These are phyloP conservation scores for Coemansia sp. DNA, from an alignment of 192 early-diverging fungal species.

Conservation along the genomic window DNA sequence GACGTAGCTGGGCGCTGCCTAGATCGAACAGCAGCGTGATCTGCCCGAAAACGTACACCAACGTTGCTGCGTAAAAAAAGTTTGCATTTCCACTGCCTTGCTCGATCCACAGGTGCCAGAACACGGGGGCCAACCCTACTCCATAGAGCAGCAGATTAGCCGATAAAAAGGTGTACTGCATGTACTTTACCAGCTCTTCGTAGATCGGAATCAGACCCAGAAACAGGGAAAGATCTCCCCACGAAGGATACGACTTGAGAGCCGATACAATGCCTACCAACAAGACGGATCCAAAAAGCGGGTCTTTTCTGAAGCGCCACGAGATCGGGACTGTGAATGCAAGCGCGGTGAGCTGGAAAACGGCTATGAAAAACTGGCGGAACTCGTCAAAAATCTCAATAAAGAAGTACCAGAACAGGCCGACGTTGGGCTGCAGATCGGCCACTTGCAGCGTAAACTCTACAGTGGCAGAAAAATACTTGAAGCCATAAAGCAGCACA, in stretches of 20 bases:
- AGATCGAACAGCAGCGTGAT: slow-evolving; percentile 83
- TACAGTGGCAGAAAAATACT: slow-evolving; percentile 38
- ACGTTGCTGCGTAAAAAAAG: slow-evolving; percentile 95
- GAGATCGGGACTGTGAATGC: slow-evolving; percentile 83
- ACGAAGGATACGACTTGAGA: slow-evolving; percentile 92
- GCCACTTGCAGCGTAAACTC: slow-evolving; percentile 63
- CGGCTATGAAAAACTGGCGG: slow-evolving; percentile 86
- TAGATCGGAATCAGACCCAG: slow-evolving; percentile 78
- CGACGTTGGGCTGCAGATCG: slow-evolving; percentile 95
- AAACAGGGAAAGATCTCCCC: slow-evolving; percentile 83
- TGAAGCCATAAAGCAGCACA: slow-evolving; percentile 16
- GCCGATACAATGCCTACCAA: slow-evolving; percentile 75
- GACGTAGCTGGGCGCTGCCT: slow-evolving; percentile 70
- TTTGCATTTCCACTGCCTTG: slow-evolving; percentile 96
- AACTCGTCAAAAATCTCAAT: slow-evolving; percentile 99
- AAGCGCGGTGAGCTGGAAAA: slow-evolving; percentile 93
- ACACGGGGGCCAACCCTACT: slow-evolving; percentile 79
- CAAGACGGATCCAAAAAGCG: slow-evolving; percentile 74
- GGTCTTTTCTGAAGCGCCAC: slow-evolving; percentile 73
- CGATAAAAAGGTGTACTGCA: slow-evolving; percentile 76
- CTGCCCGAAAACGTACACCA: slow-evolving; percentile 88
- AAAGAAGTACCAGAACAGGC: slow-evolving; percentile 99
- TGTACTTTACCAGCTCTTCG: slow-evolving; percentile 88
- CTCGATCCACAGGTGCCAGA: slow-evolving; percentile 95
- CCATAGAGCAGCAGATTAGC: slow-evolving; percentile 72